Conservation (phyloP, 176 grass and related monocot species). For the Ampelocalamus luodianensis region DNA sequence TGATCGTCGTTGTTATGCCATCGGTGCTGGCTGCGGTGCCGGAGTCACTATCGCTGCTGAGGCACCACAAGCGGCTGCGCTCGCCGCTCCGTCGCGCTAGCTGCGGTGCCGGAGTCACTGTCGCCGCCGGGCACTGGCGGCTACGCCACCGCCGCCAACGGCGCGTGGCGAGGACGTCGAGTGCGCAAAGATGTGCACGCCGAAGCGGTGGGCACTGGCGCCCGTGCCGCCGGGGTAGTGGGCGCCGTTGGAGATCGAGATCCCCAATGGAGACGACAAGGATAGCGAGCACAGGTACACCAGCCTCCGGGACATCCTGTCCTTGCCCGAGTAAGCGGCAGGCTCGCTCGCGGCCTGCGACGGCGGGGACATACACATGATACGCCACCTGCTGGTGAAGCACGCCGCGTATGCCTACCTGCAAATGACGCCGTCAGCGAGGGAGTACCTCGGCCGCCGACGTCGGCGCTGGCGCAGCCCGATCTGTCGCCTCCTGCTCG, state of each 20-base stretch:
- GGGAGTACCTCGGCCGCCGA: constrained; percentile 38
- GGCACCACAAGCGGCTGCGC: constrained; percentile 7
- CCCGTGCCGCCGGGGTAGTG: neutral
- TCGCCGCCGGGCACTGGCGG: too few species aligned
- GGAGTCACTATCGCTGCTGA: neutral
- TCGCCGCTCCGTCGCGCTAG: too few species aligned
- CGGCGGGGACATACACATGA: constrained; percentile 63
- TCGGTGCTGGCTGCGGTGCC: constrained; percentile 36
- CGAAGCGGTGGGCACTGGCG: constrained; percentile 9
- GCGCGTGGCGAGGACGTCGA: too few species aligned
- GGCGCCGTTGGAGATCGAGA: constrained; percentile 49
- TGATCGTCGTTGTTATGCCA: constrained; percentile 34
- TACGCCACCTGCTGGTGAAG: constrained; percentile 81
- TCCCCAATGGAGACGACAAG: constrained; percentile 31
- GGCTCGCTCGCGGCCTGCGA: constrained; percentile 24
- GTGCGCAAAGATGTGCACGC: neutral
- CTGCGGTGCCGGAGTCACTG: too few species aligned
- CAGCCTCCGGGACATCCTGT: constrained; percentile 77
- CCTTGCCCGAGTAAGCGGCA: constrained; percentile 49
- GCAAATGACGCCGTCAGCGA: constrained; percentile 62
- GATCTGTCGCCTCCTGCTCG: constrained; percentile 43
- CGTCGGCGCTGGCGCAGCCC: constrained; percentile 32
- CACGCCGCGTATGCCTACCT: constrained; percentile 81
- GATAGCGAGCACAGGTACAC: constrained; percentile 51
- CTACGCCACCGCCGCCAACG: too few species aligned